Conservation (phyloP, 2,329 filamentous ascomycete species). For the Conoideocrella luteorostrata region DNA sequence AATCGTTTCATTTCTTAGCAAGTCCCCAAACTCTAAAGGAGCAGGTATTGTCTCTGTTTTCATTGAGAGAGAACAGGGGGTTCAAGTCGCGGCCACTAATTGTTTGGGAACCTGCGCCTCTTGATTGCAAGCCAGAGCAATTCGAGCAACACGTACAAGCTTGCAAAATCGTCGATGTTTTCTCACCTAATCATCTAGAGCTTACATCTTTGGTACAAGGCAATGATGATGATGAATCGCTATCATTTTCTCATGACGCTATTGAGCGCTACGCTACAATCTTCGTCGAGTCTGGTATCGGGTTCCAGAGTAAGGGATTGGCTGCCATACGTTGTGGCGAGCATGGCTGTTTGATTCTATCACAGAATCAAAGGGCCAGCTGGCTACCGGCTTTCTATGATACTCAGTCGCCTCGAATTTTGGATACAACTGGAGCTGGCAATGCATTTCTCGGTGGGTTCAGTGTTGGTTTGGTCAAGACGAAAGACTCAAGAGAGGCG, state of each 20-base stretch:
- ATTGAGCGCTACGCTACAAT: not conserved
- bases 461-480: not conserved
- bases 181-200: not conserved
- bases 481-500: not conserved
- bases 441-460: not conserved
- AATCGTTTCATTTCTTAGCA: not conserved
- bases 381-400: not conserved
- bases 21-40: not conserved
- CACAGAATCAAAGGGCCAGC: not conserved
- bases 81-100: not conserved
- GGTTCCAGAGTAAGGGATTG: not conserved
- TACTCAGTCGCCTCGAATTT: not conserved
- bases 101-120: not conserved
- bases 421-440: not conserved
- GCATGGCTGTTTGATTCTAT: not conserved
- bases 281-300: not conserved
- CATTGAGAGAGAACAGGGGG: not conserved
- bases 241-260: not conserved
- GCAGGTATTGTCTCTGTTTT: not conserved
- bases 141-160: not conserved
- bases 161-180: not conserved
- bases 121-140: not conserved
- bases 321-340: not conserved
- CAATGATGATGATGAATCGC: not conserved
- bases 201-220: not conserved